phyloP scores from a whole-genome alignment of 192 early-diverging fungal species.

The Rhizophagus sp. region DNA sequence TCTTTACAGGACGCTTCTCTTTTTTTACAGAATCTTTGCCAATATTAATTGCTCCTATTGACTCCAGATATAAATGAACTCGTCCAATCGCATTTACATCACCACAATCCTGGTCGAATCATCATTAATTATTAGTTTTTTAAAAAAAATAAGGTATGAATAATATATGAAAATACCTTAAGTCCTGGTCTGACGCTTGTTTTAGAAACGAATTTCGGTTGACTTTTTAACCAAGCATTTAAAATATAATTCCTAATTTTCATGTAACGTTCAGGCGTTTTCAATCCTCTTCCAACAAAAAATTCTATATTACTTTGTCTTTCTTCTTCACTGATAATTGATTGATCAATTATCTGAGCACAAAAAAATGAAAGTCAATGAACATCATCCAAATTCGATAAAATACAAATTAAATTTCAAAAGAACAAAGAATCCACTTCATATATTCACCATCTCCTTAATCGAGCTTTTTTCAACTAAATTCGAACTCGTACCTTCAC shows the following conservation, averaged over 20 bases:
- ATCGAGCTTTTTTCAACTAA: not conserved
- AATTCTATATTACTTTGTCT: constrained; percentile 59
- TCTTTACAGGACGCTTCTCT: not conserved
- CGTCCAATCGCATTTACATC: constrained; percentile 93
- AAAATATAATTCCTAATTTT: constrained; percentile 88
- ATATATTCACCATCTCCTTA: not conserved
- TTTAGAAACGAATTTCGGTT: constrained; percentile 82
- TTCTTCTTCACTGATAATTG: constrained; percentile 52
- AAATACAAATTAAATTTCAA: not conserved
- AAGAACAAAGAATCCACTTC: not conserved
- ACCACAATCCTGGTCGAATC: constrained; percentile 62
- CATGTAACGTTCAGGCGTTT: constrained; percentile 89
- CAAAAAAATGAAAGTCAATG: not conserved
- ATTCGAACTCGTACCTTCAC: not conserved
- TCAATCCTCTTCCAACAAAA: constrained; percentile 65
- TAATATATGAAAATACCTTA: constrained; percentile 33
- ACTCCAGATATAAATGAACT: constrained; percentile 83
- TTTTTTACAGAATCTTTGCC: constrained; percentile 40
- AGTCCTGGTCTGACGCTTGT: constrained; percentile 73
- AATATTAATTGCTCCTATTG: constrained; percentile 75
- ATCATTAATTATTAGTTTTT: constrained; percentile 13
- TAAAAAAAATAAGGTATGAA: constrained; percentile 1
- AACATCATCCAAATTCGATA: not conserved
- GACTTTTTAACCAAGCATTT: constrained; percentile 67
- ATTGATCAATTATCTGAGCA: constrained; percentile 43